A percentile compares a stretch with the other conserved stretches of the same genome.
Evolutionary conservation across 768 basidiomycete species (phyloP).

Genomic region (Suillus subluteus): DNA sequence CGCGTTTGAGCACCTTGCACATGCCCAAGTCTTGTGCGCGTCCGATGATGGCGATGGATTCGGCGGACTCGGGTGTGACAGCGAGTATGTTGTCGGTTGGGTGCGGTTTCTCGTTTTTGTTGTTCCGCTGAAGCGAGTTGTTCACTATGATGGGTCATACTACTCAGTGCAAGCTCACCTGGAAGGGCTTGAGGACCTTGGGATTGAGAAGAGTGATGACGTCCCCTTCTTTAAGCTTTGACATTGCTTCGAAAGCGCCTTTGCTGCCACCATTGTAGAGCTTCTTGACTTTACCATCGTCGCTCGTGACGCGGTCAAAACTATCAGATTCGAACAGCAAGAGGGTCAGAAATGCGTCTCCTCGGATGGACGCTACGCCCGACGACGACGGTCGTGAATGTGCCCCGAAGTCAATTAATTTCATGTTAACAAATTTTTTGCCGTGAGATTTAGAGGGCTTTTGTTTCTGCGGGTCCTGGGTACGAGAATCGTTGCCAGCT

Average conservation of each 20-base stretch:
- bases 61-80: conserved; percentile 80
- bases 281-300: conserved; percentile 57
- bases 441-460: conserved; percentile 51
- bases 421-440: conserved; percentile 86
- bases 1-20: conserved; percentile 76
- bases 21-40: conserved; percentile 85
- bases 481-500: conserved; percentile 15
- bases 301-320: conserved; percentile 57
- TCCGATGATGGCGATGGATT: conserved; percentile 84
- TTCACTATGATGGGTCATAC: background rate
- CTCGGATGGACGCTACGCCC: conserved; percentile 62
- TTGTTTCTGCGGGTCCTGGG: conserved; percentile 27
- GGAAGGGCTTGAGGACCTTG: conserved; percentile 81
- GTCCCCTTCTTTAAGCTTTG: conserved; percentile 85
- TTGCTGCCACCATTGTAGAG: conserved; percentile 87
- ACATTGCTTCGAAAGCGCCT: conserved; percentile 89
- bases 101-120: conserved; percentile 61
- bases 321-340: conserved; percentile 88
- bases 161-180: conserved; percentile 49
- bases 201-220: conserved; percentile 92
- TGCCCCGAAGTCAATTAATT: conserved; percentile 80
- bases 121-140: conserved; percentile 35
- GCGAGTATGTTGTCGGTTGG: conserved; percentile 83
- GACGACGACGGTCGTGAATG: conserved; percentile 57
- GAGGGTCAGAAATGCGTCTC: conserved; percentile 83